A percentile compares a stretch with the other conserved stretches of the same genome.
phyloP scores from a whole-genome alignment of 2,329 filamentous ascomycete genomes.

The Alternaria dauci region DNA sequence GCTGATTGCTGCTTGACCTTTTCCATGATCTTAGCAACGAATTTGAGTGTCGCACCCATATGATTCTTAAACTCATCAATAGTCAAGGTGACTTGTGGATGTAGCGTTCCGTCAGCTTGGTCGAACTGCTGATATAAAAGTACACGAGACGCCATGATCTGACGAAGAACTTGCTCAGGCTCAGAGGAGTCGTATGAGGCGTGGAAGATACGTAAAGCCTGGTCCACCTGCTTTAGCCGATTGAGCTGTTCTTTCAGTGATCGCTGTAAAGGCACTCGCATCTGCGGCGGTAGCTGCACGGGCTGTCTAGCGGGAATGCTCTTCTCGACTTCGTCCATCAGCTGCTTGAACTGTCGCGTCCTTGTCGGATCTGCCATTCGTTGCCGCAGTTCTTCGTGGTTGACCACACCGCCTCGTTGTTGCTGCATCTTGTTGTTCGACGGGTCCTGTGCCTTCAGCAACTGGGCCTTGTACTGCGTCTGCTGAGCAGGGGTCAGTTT shows the following conservation, averaged over 20 bases:
- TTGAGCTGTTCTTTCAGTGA: conserved; percentile 37
- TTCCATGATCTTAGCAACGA: conserved; percentile 39
- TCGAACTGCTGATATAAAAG: conserved; percentile 43
- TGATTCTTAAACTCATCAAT: conserved; percentile 40
- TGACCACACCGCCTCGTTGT: conserved; percentile 32
- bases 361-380: conserved; percentile 40
- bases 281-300: conserved; percentile 32
- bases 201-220: conserved; percentile 43
- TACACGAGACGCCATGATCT: conserved; percentile 37
- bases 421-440: conserved; percentile 42
- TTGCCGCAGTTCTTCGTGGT: conserved; percentile 34
- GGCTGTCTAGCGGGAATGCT: conserved; percentile 32
- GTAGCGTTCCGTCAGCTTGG: conserved; percentile 37
- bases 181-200: conserved; percentile 36
- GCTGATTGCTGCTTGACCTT: conserved; percentile 32
- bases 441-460: conserved; percentile 46
- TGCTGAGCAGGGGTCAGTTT: conserved; percentile 46
- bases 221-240: conserved; percentile 41
- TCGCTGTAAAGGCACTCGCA: conserved; percentile 38
- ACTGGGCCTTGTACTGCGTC: conserved; percentile 41
- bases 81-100: conserved; percentile 38
- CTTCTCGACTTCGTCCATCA: conserved; percentile 42
- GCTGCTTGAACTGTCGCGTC: conserved; percentile 35
- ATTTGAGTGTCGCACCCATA: conserved; percentile 36
- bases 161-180: conserved; percentile 37